Evolutionary conservation across 2,329 filamentous ascomycete species (phyloP), one percentile per base, ranked within the genome.

Genomic region (Capronia coronata): DNA sequence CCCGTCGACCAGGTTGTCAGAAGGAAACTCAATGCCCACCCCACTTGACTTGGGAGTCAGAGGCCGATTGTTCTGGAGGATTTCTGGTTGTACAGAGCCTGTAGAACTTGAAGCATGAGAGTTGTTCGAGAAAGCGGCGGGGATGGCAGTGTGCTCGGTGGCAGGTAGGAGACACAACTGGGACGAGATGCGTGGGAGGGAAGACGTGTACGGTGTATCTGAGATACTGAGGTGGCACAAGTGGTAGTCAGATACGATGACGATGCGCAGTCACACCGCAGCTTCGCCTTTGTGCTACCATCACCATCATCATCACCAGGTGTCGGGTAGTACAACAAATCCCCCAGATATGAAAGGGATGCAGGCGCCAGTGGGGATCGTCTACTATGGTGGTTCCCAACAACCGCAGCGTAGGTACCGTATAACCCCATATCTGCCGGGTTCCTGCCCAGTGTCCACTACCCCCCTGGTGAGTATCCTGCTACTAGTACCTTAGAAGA

Each of bases 1-100:
- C 52, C 46, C 49, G 43, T 48, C 49, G 43, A 49, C 23, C 22
- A 42, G 49, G 43, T 47, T 39, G n/a, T 16, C 34, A 18, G 19
- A 37, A 37, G 34, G 34, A 37, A 37, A 2, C 6, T 37, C 14
- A 37, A 19, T 9, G 34, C 18, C 6, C 14, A 19, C 14, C 34
- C 18, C 34, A 37, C 34, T 37, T 13, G 11, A 32, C 29, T n/a
- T 32, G 7, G 3, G 3, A 7, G 6, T 13, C 14, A 34, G 30
- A 34, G 30, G 7, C 11, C 30, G 5, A 16, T 18, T 6, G 13
- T 37, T 6, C 34, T 18, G 34, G 14, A 18, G 34, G 18, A 8
- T 6, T 37, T n/a, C 19, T 37, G 34, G 34, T 37, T n/a, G 34
- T 37, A 37, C 14, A 19, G 11, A 18, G 34, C 34, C n/a, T n/a